phyloP scores from a whole-genome alignment of 306 rosid genomes.

The Corylus avellana region DNA sequence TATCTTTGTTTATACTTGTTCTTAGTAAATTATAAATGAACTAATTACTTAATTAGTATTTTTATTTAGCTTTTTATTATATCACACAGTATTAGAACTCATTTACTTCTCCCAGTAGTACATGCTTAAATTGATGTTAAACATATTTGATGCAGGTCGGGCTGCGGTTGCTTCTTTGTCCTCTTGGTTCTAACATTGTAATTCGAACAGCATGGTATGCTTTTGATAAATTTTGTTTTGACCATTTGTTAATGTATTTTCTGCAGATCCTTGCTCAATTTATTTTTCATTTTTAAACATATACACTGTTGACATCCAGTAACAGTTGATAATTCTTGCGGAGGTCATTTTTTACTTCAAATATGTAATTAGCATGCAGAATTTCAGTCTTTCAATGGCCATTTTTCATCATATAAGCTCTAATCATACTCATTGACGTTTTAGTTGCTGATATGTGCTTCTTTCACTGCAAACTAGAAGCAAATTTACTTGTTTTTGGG shows the following conservation, averaged over 20 bases:
- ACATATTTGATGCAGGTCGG: conserved; percentile 60
- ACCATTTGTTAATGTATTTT: not conserved
- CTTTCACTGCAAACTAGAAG: not conserved
- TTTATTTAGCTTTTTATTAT: not conserved
- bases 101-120: not conserved
- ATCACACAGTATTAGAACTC: not conserved
- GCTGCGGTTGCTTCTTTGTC: conserved; percentile 76
- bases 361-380: not conserved
- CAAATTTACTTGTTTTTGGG: conserved; percentile 2
- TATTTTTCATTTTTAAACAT: not conserved
- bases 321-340: not conserved
- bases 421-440: not conserved
- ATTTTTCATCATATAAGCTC: not conserved
- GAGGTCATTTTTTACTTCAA: not conserved
- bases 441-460: not conserved
- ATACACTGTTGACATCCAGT: not conserved
- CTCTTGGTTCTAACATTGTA: conserved; percentile 75
- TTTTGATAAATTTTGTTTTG: not conserved
- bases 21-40: not conserved
- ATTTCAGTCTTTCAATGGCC: not conserved
- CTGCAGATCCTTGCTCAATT: not conserved
- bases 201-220: conserved; percentile 86
- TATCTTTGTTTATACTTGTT: not conserved
- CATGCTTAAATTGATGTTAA: conserved; percentile 16
- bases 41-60: not conserved